Conservation (phyloP, 768 basidiomycete species). For the Naematelia aurantialba region DNA sequence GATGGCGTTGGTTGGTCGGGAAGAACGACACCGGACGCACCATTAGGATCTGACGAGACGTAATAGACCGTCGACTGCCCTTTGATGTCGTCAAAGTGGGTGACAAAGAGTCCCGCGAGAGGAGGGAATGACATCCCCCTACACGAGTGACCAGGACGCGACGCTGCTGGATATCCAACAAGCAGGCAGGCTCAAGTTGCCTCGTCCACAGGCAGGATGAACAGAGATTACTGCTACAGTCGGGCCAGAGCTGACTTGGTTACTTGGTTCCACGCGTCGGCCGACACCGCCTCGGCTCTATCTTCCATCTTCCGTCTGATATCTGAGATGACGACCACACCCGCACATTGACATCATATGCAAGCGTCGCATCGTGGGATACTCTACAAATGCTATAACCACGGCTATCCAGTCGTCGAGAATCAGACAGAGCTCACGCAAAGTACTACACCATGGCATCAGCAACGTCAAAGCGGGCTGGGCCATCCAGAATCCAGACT, state of each 20-base stretch:
- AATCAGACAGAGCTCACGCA: slow-evolving; percentile 29
- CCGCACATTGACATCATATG: too few species aligned
- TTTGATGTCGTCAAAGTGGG: slow-evolving; percentile 49
- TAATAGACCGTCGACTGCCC: slow-evolving; percentile 43
- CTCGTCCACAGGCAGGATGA: too few species aligned
- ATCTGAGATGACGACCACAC: too few species aligned
- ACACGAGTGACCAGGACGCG: background rate
- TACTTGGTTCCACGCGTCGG: slow-evolving; percentile 3
- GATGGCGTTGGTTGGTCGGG: background rate
- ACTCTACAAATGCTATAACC: slow-evolving; percentile 24
- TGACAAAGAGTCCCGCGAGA: slow-evolving; percentile 41
- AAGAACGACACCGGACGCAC: background rate
- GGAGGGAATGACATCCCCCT: slow-evolving; percentile 19
- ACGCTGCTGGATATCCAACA: too few species aligned
- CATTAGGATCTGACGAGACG: slow-evolving; percentile 16
- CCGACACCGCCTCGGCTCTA: background rate
- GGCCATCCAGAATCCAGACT: too few species aligned
- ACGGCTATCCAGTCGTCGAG: background rate
- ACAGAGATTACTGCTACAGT: too few species aligned
- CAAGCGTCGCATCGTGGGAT: slow-evolving; percentile 8
- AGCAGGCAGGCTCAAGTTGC: too few species aligned
- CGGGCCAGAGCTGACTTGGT: too few species aligned
- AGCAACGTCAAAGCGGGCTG: too few species aligned
- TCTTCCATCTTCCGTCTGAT: background rate
- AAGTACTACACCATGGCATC: slow-evolving; percentile 36